Evolutionary conservation across 352 stramenopile genomes (phyloP).

Genomic region (Lagenidium sp.): DNA sequence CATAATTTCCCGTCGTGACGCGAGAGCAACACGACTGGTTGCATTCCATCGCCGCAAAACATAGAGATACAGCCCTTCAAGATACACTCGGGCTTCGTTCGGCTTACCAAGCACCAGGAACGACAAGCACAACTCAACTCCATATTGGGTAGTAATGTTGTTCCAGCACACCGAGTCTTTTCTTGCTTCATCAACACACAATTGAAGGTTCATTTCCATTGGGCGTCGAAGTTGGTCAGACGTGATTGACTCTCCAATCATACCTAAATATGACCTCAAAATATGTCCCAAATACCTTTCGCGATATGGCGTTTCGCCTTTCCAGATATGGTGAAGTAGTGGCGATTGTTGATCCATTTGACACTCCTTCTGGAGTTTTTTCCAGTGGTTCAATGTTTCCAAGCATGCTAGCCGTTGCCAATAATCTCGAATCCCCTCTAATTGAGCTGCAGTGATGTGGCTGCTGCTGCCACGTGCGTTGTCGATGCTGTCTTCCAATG

Average conservation of each 20-base stretch:
- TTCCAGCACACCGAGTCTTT: constrained; percentile 24
- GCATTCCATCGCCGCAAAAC: constrained; percentile 53
- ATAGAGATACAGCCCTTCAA: constrained; percentile 47
- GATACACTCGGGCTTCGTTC: constrained; percentile 33
- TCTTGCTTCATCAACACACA: too few relatives aligned
- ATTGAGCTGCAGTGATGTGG: constrained; percentile 15
- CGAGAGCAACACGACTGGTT: constrained; percentile 29
- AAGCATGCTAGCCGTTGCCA: constrained; percentile 61
- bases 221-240: constrained; percentile 9
- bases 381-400: constrained; percentile 63
- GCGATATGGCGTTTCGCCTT: too few relatives aligned
- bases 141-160: constrained; percentile 31
- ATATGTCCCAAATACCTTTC: too few relatives aligned
- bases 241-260: constrained; percentile 3
- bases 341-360: too few relatives aligned
- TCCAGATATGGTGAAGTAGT: too few relatives aligned
- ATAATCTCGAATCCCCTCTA: constrained; percentile 43
- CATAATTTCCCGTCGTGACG: constrained; percentile 44
- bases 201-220: too few relatives aligned
- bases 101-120: constrained; percentile 32
- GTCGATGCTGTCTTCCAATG: constrained; percentile 33
- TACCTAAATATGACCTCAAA: too few relatives aligned
- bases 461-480: constrained; percentile 21
- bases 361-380: constrained; percentile 35
- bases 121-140: constrained; percentile 36